Conservation (phyloP, 805 yeast genomes). For the Barnettozyma californica region DNA sequence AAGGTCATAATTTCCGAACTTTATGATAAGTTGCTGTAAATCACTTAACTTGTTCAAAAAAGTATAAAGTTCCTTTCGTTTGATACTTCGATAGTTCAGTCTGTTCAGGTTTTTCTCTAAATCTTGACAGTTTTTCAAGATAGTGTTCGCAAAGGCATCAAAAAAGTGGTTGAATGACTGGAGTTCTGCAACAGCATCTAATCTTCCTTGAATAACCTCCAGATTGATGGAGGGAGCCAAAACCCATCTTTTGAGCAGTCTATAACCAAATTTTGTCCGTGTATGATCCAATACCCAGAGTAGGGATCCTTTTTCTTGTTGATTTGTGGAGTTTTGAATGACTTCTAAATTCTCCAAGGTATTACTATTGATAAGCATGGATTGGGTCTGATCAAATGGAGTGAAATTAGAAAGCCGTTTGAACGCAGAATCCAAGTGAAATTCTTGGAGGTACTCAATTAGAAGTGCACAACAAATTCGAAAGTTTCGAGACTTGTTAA, state of each 20-base stretch:
- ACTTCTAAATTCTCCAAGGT: slow-evolving; percentile 72
- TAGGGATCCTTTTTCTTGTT: slow-evolving; percentile 58
- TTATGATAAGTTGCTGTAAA: slow-evolving; percentile 26
- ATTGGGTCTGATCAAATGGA: slow-evolving; percentile 42
- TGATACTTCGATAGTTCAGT: slow-evolving; percentile 53
- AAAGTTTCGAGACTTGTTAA: slow-evolving; percentile 18
- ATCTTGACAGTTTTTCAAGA: slow-evolving; percentile 42
- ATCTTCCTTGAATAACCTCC: slow-evolving; percentile 52
- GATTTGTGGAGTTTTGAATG: slow-evolving; percentile 58
- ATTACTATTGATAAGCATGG: slow-evolving; percentile 56
- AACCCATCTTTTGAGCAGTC: slow-evolving; percentile 69
- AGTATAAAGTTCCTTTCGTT: slow-evolving; percentile 53
- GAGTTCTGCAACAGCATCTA: slow-evolving; percentile 53
- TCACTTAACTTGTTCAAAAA: slow-evolving; percentile 40
- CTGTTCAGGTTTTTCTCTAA: slow-evolving; percentile 52
- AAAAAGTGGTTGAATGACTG: slow-evolving; percentile 35
- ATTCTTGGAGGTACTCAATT: slow-evolving; percentile 54
- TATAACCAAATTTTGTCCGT: slow-evolving; percentile 66
- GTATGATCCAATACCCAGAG: slow-evolving; percentile 82
- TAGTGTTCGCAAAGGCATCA: slow-evolving; percentile 28
- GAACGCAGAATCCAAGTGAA: slow-evolving; percentile 54
- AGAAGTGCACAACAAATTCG: slow-evolving; percentile 42
- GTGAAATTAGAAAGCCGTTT: slow-evolving; percentile 43
- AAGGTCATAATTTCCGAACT: slow-evolving; percentile 27
- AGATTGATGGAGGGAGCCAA: slow-evolving; percentile 59